Evolutionary conservation across 2,329 filamentous ascomycete genomes (phyloP).

Genomic region (Trichoderma simmonsii): DNA sequence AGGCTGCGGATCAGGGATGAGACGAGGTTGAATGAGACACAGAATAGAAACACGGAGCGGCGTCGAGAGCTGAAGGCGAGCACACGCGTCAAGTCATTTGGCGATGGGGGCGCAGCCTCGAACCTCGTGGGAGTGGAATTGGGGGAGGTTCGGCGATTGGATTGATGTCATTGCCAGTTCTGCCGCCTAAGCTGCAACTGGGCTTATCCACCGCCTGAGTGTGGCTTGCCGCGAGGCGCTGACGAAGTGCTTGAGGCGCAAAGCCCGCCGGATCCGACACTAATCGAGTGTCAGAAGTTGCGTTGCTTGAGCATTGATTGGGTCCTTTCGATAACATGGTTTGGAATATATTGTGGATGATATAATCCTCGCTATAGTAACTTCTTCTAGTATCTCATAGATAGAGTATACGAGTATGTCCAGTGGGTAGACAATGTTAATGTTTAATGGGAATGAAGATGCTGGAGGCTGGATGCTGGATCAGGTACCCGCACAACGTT

Average conservation of each 20-base stretch:
- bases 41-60: neutral
- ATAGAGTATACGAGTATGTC: neutral
- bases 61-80: neutral
- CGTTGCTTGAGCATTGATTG: neutral
- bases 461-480: neutral
- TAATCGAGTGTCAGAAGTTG: neutral
- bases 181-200: neutral
- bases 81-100: constrained; percentile 13
- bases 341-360: neutral
- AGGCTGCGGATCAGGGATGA: neutral
- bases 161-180: constrained; percentile 16
- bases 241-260: constrained; percentile 13
- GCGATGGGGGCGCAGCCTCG: constrained; percentile 25
- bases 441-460: neutral
- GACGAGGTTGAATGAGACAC: neutral
- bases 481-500: neutral
- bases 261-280: constrained; percentile 1
- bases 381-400: neutral
- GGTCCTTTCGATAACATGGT: neutral
- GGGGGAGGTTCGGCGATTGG: neutral
- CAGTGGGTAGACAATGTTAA: neutral
- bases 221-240: constrained; percentile 13
- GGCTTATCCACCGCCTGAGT: neutral
- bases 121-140: constrained; percentile 10
- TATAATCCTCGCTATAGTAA: neutral